Base-by-base conservation (phyloP, 169 alveolate species). In the Eimeria brunetti region DNA sequence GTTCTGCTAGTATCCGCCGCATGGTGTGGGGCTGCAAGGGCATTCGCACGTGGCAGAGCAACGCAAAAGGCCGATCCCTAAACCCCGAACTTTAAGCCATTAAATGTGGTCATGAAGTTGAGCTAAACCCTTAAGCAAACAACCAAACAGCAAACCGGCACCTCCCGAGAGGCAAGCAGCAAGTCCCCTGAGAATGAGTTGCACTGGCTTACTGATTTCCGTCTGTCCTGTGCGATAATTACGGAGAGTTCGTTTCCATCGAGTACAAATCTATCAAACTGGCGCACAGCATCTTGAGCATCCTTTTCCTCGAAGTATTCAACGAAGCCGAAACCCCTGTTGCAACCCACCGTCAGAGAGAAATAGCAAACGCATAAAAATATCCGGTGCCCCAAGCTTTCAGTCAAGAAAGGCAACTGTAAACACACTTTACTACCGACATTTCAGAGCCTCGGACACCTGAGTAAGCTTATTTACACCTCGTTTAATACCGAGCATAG, bases 241-340 rank as follows among this genome's bases (percentile, higher is more conserved):
- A 98, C 98, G 69, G 97, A 95, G 60, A 98, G 95, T 30, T 97
- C 97, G 89, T 96, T 97, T 36, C 99, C 99, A 95, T 98, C 98
- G 49, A 98, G 94, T 58, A 96, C 92, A 41, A 98, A 95, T 36
- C 98, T 97, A 94, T 98, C 99, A 92, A 98, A 97, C 92, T 96
- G 97, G 89, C 96, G 97, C 38, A 98, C 96, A 22, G 99, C 99
- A 60, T 97, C 98, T 69, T 97, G 94, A 53, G 99, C 99, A 58
- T 97, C 98, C 86, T 96, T 96, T 53, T 98, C 98, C 33, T 98
- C 98, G 93, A 93, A 96, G 91, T 97, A 98, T 94, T 98, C 99
- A 9, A 98, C 99, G 81, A 98, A 98, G 2, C 99, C 99, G 76
- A 98, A 98, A 18, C 99, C 99, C 86, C 99, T 81, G 89, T 49